Base-by-base conservation (phyloP, 495 filamentous ascomycete genomes). In the Chaetomium cochliodes region DNA sequence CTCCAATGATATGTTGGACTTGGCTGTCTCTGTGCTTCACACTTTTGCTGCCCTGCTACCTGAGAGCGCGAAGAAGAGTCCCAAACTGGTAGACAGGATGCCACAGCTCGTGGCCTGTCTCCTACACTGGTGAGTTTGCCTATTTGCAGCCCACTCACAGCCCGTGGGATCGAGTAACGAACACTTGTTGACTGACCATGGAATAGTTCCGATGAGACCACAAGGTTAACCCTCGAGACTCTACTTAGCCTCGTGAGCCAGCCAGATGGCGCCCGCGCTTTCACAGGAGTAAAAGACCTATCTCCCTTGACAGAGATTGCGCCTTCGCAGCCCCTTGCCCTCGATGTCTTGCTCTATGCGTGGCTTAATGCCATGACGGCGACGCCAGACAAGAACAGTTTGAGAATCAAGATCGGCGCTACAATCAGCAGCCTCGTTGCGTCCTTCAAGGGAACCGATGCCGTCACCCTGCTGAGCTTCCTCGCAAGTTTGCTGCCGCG, bases 11-110 rank as follows among this genome's bases (percentile, higher is more conserved):
- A 86, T 89, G 85, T 75, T 87, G 3, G 84, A 84, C 63, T 69
- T 89, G 16, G 85, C 85, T 2, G 82, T 88, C 8, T 77, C 81
- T 26, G 78, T 90, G 8, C 68, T 88, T 7, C 82, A 87, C 64
- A 84, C 84, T 0, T 90, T 89, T 54, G 71, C 80, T 13, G 72
- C 76, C 5, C 67, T 88, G 30, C 67, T 89, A 6, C 81, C 83
- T 0, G 76, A 79, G 5, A 71, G 73, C 2, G 72, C 74, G 22
- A 75, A 70, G 28, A 68, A 77, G 20, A 74, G 85, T 56, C 61
- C 66, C 23, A 81, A 72, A 50, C 64, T 88, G 50, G 67, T 80
- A 15, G 76, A 69, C 28, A 78, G 85, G 64, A 82, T 82, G 72
- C 79, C 78, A 12, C 74, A 73, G 49, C 65, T 89, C 4, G 76